A percentile compares a stretch with the other conserved stretches of the same genome.
phyloP scores from a whole-genome alignment of 306 rosid species.

The Rosa multiflora region DNA sequence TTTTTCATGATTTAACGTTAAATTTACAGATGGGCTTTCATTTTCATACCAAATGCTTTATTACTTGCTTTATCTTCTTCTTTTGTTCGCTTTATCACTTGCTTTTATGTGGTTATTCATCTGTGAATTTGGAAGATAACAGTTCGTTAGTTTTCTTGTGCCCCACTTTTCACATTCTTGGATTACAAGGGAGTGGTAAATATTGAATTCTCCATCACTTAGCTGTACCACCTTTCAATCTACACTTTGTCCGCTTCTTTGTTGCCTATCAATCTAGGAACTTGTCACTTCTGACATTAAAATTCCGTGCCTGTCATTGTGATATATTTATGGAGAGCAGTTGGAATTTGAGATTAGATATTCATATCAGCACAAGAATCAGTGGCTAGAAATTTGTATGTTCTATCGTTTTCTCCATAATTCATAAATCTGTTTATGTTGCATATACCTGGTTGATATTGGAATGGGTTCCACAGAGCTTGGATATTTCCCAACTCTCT shows the following conservation, averaged over 20 bases:
- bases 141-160: background rate
- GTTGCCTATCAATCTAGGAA: background rate
- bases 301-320: background rate
- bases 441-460: background rate
- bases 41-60: background rate
- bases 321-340: background rate
- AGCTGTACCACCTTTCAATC: background rate
- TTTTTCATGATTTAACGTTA: no score
- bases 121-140: background rate
- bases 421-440: background rate
- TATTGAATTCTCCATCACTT: background rate
- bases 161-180: background rate
- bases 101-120: background rate
- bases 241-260: background rate
- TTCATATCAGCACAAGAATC: background rate
- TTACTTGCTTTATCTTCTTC: background rate
- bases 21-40: background rate
- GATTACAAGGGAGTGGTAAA: background rate
- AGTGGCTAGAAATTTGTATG: constrained; percentile 23
- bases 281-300: background rate
- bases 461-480: constrained; percentile 40
- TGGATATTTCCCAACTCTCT: constrained; percentile 12
- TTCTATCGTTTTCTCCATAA: background rate
- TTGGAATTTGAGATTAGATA: background rate
- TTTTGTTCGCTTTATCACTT: background rate